Evolutionary conservation across 1,139 yeast species (phyloP).

Genomic region (Debaryomycetaceae sp.): DNA sequence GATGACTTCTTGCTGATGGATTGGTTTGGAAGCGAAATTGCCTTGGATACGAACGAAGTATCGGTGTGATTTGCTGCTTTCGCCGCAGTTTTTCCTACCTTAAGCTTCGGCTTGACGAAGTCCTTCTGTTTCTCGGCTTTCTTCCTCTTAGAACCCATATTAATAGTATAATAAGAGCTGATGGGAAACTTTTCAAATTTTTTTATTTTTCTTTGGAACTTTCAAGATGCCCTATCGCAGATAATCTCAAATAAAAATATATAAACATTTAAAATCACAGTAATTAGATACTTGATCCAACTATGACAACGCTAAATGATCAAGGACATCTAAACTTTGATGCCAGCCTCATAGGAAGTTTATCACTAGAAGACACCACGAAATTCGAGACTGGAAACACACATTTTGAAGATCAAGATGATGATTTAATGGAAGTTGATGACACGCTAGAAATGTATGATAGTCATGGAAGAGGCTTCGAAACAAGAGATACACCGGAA

Average conservation of each 20-base stretch:
- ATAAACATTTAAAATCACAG: not conserved
- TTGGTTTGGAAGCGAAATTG: slow-evolving; percentile 62
- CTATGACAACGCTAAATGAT: slow-evolving; percentile 2
- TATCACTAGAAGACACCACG: slow-evolving; percentile 23
- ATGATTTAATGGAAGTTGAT: slow-evolving; percentile 13
- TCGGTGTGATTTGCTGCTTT: slow-evolving; percentile 76
- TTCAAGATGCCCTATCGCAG: slow-evolving; percentile 2
- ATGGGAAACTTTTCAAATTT: not conserved
- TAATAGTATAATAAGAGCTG: not conserved
- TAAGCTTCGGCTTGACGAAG: slow-evolving; percentile 74
- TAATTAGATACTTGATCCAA: not conserved
- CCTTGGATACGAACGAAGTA: slow-evolving; percentile 77
- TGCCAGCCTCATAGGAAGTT: slow-evolving; percentile 22
- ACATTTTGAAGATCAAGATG: slow-evolving; percentile 7
- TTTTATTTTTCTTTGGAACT: not conserved
- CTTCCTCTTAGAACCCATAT: slow-evolving; percentile 57
- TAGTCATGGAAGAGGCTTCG: not conserved
- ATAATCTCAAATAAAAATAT: not conserved
- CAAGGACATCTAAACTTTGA: slow-evolving; percentile 17
- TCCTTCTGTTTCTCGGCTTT: slow-evolving; percentile 70
- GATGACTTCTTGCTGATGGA: slow-evolving; percentile 29
- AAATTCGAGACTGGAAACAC: slow-evolving; percentile 8
- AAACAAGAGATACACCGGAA: slow-evolving; percentile 7
- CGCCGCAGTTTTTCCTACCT: slow-evolving; percentile 80
- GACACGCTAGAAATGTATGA: slow-evolving; percentile 5